phyloP scores from a whole-genome alignment of 1,139 yeast species.

The Lodderomyces elongisporus region DNA sequence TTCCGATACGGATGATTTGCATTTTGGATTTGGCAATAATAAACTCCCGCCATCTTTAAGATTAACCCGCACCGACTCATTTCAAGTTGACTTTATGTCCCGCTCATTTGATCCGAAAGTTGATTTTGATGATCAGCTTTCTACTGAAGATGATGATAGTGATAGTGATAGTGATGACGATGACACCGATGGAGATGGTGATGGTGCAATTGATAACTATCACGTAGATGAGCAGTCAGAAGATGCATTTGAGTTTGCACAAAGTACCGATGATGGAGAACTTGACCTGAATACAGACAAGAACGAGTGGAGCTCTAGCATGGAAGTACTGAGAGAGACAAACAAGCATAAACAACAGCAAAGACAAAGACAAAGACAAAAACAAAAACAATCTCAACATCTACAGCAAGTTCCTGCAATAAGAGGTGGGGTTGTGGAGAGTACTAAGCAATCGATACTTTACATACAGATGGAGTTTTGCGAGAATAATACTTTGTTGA shows the following conservation, averaged over 20 bases:
- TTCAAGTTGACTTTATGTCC: constrained; percentile 61
- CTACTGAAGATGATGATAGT: constrained; percentile 17
- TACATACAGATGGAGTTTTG: constrained; percentile 97
- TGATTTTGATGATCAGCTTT: constrained; percentile 44
- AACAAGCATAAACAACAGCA: constrained; percentile 9
- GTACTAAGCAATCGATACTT: constrained; percentile 46
- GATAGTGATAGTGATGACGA: constrained; percentile 7
- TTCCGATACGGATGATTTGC: constrained; percentile 10
- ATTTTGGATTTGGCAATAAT: no score
- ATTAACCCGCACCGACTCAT: constrained; percentile 30
- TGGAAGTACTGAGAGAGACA: not conserved
- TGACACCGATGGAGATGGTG: constrained; percentile 19
- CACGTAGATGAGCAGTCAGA: constrained; percentile 11
- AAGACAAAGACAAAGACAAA: not conserved
- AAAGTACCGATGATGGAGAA: constrained; percentile 14
- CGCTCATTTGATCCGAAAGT: constrained; percentile 58
- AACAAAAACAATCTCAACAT: no score
- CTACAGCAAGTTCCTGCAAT: no score
- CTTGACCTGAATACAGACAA: not conserved
- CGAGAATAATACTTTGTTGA: constrained; percentile 84
- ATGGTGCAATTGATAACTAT: constrained; percentile 9
- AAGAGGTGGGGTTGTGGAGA: not conserved
- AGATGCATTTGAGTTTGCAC: constrained; percentile 28
- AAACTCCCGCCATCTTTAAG: constrained; percentile 34
- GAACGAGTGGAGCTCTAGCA: constrained; percentile 3